Base-by-base conservation (phyloP, 768 basidiomycete genomes). In the Russula sp. region DNA sequence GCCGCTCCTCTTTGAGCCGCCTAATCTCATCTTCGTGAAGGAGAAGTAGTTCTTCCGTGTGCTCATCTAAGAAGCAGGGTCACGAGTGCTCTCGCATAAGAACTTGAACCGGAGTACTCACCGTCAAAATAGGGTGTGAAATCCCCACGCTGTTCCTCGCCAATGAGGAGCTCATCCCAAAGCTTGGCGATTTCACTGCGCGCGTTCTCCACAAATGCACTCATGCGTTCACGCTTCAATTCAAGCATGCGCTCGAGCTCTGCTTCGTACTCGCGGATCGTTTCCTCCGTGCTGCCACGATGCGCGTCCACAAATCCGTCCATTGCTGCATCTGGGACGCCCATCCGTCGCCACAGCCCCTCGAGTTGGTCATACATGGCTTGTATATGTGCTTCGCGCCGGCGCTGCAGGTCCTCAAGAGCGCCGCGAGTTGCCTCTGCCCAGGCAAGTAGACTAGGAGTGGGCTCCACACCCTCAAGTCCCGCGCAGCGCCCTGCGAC, bases 311-410 rank as follows among this genome's bases (percentile, higher is more conserved):
- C 88, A 69, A 99, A 99, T n/a, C 80, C 83, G 68, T 98, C 93
- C 83, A 94, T 93, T 48, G 87, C 87, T 0, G 73, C 74, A 51
- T 94, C 90, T 0, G 80, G 72, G 5, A 96, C 85, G 14, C 92
- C 94, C 61, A 98, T 79, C 59, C 94, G 76, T 61, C 80, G 81
- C 96, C 96, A 99, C 3, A 98, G 80, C 0, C 85, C 85, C 71
- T 96, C 95, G 1, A 99, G 80, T 65, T 93, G 85, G 72, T 98
- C 93, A 69, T 94, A 99, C 79, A 98, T 87, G 0, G 86, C 81
- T 71, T 99, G 96, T 35, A 99, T 98, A 65, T 87, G 84, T 1
- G 82, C 75, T 69, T 96, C 93, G 13, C 94, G 81, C 35, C 81
- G 75, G 41, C 81, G 79, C 73, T 93, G 93, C 54, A 84, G 77